Evolutionary conservation across 2,329 filamentous ascomycete genomes (phyloP), one percentile per base, ranked within the genome.

Genomic region (Hortaea sp.): DNA sequence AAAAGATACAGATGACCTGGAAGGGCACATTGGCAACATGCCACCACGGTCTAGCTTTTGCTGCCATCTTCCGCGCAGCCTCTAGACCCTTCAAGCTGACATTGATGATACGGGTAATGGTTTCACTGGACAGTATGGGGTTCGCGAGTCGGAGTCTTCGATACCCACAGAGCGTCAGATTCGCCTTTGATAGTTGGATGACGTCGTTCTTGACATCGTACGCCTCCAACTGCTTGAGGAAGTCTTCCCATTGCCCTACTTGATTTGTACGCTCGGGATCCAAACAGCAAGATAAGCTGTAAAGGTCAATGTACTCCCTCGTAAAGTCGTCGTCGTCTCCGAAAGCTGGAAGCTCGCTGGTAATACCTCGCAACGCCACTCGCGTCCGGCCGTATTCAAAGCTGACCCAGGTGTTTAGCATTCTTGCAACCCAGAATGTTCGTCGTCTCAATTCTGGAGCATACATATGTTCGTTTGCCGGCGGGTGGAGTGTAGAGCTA

Each of bases 1-100:
- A 63, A 5, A 79, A 61, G 0, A 76, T 66, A 48, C 76, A 79
- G 29, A 79, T 67, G 0, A 76, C 69, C 44, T 79, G 77, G 49
- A 80, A 80, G 0, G 77, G 77, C 0, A 79, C 73, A 42, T 80
- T 79, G 29, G 74, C 75, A 40, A 76, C 70, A 47, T 80, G 76
- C 53, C 79, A 77, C 77, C 77, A 81, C 0, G 76, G 76, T 2
- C 66, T 64, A 9, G 65, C 63, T 7, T 62, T 59, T 2, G 66
- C 63, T 0, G 74, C 62, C 56, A 78, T 70, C 5, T 58, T 59
- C 5, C 69, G 65, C 0, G 76, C 73, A 0, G 73, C 72, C 20
- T 65, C 62, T 7, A 79, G 67, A 0, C 70, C 74, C 20, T 59
- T 62, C 3, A 67, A 64, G 0, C 69, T 66, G 3, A 79, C 62